phyloP scores from a whole-genome alignment of 257 asterid species.

The Perilla frutescens region DNA sequence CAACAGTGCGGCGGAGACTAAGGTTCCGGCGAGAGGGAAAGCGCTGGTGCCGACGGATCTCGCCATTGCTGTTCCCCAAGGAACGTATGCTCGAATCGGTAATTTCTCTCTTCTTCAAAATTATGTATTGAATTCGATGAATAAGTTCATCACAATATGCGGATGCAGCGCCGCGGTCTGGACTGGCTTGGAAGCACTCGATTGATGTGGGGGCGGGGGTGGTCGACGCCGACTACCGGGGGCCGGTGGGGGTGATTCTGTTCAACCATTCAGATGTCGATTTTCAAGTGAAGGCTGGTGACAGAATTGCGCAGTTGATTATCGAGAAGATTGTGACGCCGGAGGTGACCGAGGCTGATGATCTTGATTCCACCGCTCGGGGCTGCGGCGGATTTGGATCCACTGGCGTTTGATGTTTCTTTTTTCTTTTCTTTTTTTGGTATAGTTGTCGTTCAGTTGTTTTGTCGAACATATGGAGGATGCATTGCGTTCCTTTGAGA shows the following conservation, averaged over 20 bases:
- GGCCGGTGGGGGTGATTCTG: constrained; percentile 41
- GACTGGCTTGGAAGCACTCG: constrained; percentile 71
- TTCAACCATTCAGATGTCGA: constrained; percentile 15
- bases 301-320: constrained; percentile 30
- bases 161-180: constrained; percentile 73
- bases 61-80: constrained; percentile 73
- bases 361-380: constrained; percentile 49
- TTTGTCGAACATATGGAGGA: too few species aligned
- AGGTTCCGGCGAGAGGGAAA: constrained; percentile 79
- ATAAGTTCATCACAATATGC: too few species aligned
- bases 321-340: constrained; percentile 28
- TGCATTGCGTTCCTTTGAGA: too few species aligned
- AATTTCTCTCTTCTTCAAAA: background rate
- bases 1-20: constrained; percentile 60
- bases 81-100: constrained; percentile 92
- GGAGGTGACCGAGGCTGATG: constrained; percentile 52
- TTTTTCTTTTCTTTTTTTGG: too few species aligned
- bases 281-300: constrained; percentile 28
- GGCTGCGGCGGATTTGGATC: constrained; percentile 56
- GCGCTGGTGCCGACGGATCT: constrained; percentile 86
- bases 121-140: too few species aligned
- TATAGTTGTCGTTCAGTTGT: too few species aligned
- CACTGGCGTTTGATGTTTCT: constrained; percentile 42
- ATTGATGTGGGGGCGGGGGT: constrained; percentile 91
- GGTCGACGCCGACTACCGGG: constrained; percentile 76